Evolutionary conservation across 805 yeast species (phyloP).

Genomic region (Yarrowia divulgata): DNA sequence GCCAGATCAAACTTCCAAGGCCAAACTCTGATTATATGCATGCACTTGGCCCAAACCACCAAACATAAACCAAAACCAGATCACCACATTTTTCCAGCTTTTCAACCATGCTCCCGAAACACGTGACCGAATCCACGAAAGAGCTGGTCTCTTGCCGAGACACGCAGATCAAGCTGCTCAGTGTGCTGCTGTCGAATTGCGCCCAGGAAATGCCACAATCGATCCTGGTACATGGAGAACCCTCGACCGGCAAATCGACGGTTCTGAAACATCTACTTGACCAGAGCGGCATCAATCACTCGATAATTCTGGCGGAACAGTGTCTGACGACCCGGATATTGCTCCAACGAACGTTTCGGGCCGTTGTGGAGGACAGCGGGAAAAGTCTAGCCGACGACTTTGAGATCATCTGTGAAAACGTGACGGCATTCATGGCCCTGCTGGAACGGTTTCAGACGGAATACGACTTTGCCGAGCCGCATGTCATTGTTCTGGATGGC

Average conservation of each 20-base stretch:
- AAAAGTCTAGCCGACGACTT: slow-evolving; percentile 44
- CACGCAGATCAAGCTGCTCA: slow-evolving; percentile 43
- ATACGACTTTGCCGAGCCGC: slow-evolving; percentile 51
- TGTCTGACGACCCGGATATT: slow-evolving; percentile 57
- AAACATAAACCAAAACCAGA: background rate
- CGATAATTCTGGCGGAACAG: slow-evolving; percentile 58
- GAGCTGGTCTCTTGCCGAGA: slow-evolving; percentile 40
- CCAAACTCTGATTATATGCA: slow-evolving; percentile 21
- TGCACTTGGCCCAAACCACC: no score
- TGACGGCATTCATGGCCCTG: slow-evolving; percentile 54
- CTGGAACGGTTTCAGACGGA: slow-evolving; percentile 51
- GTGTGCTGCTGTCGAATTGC: slow-evolving; percentile 41
- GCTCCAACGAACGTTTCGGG: slow-evolving; percentile 56
- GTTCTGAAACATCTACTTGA: slow-evolving; percentile 51
- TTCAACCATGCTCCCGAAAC: slow-evolving; percentile 13
- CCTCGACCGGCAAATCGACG: slow-evolving; percentile 58
- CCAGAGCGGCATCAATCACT: slow-evolving; percentile 46
- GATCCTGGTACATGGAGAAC: slow-evolving; percentile 58
- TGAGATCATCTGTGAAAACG: slow-evolving; percentile 53
- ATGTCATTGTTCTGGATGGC: slow-evolving; percentile 60
- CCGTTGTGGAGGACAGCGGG: slow-evolving; percentile 53
- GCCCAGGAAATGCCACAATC: slow-evolving; percentile 48
- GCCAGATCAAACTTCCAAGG: background rate
- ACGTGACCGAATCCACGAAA: slow-evolving; percentile 7
- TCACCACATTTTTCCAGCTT: background rate